Conservation (phyloP, 495 filamentous ascomycete species). For the Hypomontagnella submonticulosa region DNA sequence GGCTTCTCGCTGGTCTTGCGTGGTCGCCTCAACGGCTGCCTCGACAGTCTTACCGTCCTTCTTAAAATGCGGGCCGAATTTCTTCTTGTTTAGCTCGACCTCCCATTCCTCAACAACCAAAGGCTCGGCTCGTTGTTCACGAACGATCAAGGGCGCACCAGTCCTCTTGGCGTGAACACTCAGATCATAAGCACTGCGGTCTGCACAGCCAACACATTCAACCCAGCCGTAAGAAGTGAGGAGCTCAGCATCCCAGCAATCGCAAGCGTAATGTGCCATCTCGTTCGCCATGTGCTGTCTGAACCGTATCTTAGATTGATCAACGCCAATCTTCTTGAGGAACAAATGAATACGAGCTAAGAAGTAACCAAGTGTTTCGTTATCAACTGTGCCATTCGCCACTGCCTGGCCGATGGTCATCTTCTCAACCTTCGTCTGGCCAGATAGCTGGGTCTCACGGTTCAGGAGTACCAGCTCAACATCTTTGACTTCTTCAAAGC, state of each 20-base stretch:
- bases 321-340: constrained; percentile 69
- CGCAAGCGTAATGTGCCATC: constrained; percentile 77
- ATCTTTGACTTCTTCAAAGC: constrained; percentile 74
- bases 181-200: constrained; percentile 74
- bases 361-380: constrained; percentile 78
- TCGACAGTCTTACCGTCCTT: constrained; percentile 71
- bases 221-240: constrained; percentile 75
- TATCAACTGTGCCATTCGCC: constrained; percentile 67
- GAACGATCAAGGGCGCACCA: constrained; percentile 67
- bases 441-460: constrained; percentile 67
- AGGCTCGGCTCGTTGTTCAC: constrained; percentile 66
- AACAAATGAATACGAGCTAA: constrained; percentile 72
- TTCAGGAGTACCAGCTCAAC: constrained; percentile 70
- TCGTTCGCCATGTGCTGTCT: constrained; percentile 78
- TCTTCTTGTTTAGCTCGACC: constrained; percentile 70
- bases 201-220: constrained; percentile 77
- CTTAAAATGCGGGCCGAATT: constrained; percentile 72
- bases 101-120: constrained; percentile 69
- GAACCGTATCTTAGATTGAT: constrained; percentile 71
- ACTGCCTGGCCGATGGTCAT: constrained; percentile 71
- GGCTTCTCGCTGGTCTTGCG: constrained; percentile 66
- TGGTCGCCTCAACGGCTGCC: constrained; percentile 64
- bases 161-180: constrained; percentile 72
- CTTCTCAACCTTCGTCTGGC: constrained; percentile 65
- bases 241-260: constrained; percentile 78